Conservation (phyloP, 192 early-diverging fungal genomes). For the Gigaspora rosea region DNA sequence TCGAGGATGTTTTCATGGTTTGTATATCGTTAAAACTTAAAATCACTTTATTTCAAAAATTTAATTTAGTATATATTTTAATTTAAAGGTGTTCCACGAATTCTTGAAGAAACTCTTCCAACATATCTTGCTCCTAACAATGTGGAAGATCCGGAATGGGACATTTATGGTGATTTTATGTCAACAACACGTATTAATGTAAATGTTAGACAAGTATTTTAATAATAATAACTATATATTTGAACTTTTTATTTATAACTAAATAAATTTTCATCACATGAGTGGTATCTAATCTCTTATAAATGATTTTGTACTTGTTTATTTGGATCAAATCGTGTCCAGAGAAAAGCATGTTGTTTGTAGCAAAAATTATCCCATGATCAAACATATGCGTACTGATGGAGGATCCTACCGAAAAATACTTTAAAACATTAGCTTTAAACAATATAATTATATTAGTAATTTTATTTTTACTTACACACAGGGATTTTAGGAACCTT, state of each 20-base stretch:
- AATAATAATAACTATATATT: background rate
- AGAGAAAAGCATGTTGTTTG: no score
- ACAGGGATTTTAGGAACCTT: no score
- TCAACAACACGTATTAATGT: slow-evolving; percentile 78
- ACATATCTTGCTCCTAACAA: slow-evolving; percentile 51
- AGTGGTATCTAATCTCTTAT: no score
- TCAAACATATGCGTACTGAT: no score
- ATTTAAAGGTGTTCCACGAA: slow-evolving; percentile 68
- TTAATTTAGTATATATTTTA: background rate
- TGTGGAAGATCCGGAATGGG: slow-evolving; percentile 59
- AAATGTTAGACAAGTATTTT: slow-evolving; percentile 86
- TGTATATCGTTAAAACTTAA: background rate
- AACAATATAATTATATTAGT: no score
- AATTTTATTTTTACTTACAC: no score
- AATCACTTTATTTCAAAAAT: background rate
- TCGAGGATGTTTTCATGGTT: slow-evolving; percentile 82
- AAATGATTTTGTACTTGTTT: no score
- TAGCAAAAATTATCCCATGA: no score
- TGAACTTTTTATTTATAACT: background rate
- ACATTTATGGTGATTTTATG: slow-evolving; percentile 70
- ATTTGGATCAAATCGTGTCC: no score
- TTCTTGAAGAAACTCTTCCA: slow-evolving; percentile 75
- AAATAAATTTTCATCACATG: no score
- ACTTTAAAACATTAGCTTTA: no score
- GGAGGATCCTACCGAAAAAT: no score